These are phyloP conservation scores for Nakaseomyces bracarensis DNA, from an alignment of 1,139 yeast genomes.

Conservation along the genomic window DNA sequence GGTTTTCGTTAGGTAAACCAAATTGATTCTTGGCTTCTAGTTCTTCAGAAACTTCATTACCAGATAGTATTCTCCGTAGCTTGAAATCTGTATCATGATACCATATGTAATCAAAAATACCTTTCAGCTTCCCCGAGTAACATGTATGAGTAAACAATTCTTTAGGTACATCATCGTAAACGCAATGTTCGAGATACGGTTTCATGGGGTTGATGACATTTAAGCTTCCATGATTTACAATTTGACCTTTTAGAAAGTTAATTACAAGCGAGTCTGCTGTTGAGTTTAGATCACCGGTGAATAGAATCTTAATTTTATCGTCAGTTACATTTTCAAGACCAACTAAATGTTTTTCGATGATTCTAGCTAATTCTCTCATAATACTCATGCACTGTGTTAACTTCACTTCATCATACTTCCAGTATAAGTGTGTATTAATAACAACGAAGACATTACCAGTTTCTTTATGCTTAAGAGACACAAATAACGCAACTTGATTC, in stretches of 20 bases:
- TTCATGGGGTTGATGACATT: constrained; percentile 32
- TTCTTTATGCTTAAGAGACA: constrained; percentile 38
- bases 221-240: constrained; percentile 28
- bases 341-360: constrained; percentile 26
- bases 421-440: constrained; percentile 53
- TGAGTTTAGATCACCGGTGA: constrained; percentile 51
- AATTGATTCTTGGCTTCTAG: constrained; percentile 44
- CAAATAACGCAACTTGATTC: constrained; percentile 48
- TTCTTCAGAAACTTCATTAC: constrained; percentile 61
- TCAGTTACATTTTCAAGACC: constrained; percentile 26
- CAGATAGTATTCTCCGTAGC: constrained; percentile 52
- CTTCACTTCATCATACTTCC: constrained; percentile 51
- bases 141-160: constrained; percentile 42
- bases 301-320: constrained; percentile 28
- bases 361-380: constrained; percentile 29
- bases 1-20: constrained; percentile 84
- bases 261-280: constrained; percentile 42
- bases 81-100: constrained; percentile 36
- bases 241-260: constrained; percentile 37
- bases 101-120: constrained; percentile 55
- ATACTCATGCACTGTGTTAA: constrained; percentile 46
- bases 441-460: constrained; percentile 38
- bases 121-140: constrained; percentile 42
- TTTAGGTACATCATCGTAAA: constrained; percentile 34
- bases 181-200: constrained; percentile 28